Evolutionary conservation across 2,329 filamentous ascomycete genomes (phyloP).

Genomic region (Penicillium sp.): DNA sequence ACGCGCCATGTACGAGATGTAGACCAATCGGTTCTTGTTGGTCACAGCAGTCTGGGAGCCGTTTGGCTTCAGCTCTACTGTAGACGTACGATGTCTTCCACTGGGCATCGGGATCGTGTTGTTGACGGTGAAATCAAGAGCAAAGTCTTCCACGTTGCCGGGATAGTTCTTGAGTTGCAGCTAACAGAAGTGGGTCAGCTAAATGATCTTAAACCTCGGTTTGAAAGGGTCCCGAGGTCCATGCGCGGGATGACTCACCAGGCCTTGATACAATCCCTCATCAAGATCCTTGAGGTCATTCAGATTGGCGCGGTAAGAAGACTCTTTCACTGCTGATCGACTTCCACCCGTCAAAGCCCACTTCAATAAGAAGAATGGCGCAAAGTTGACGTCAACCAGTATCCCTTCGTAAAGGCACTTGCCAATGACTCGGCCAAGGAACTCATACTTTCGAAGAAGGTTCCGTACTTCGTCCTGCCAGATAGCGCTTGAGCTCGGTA

Average conservation of each 20-base stretch:
- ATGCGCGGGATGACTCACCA: conserved; percentile 50
- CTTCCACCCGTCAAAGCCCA: conserved; percentile 77
- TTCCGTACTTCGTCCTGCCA: conserved; percentile 61
- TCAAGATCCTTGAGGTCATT: conserved; percentile 94
- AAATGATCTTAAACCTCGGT: neutral
- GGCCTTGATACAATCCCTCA: conserved; percentile 83
- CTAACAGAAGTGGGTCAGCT: conserved; percentile 25
- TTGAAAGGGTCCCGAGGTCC: neutral
- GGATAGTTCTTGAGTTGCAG: conserved; percentile 78
- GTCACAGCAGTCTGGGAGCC: conserved; percentile 79
- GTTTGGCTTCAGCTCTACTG: conserved; percentile 72
- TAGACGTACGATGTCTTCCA: conserved; percentile 61
- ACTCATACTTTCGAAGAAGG: conserved; percentile 78
- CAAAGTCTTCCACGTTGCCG: conserved; percentile 77
- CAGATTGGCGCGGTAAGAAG: conserved; percentile 82
- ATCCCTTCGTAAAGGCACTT: conserved; percentile 99
- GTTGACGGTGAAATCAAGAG: conserved; percentile 84
- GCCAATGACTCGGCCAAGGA: conserved; percentile 86
- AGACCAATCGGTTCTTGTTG: conserved; percentile 89
- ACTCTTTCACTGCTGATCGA: conserved; percentile 64
- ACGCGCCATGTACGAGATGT: conserved; percentile 86
- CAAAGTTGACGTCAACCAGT: conserved; percentile 87
- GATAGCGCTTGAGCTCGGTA: conserved; percentile 55
- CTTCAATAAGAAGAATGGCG: conserved; percentile 92
- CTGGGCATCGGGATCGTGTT: conserved; percentile 63